Evolutionary conservation across 2,329 filamentous ascomycete species (phyloP).

Genomic region (Rhynchosporium secalis): DNA sequence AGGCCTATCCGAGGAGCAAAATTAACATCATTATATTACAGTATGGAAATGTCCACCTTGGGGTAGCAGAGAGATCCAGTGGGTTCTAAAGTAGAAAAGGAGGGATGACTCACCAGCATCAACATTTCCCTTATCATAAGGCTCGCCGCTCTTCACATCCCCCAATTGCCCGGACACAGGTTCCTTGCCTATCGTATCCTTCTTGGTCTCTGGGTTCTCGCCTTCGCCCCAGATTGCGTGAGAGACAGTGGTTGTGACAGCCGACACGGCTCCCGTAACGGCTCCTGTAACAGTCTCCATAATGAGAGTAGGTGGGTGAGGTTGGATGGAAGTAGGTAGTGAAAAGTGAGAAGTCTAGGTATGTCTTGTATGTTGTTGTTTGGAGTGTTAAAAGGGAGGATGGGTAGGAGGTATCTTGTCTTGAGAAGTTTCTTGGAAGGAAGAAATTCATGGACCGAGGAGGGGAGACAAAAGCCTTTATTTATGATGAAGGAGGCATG

Average conservation of each 20-base stretch:
- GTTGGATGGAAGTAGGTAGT: neutral
- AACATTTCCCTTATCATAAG: slow-evolving; percentile 78
- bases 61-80: neutral
- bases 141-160: slow-evolving; percentile 65
- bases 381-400: too few relatives aligned
- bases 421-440: too few relatives aligned
- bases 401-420: too few relatives aligned
- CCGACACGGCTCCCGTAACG: slow-evolving; percentile 42
- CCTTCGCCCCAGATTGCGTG: slow-evolving; percentile 47
- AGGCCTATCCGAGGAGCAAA: neutral
- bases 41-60: neutral
- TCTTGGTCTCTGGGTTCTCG: slow-evolving; percentile 20
- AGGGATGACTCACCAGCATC: slow-evolving; percentile 42
- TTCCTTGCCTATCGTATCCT: slow-evolving; percentile 50
- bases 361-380: too few relatives aligned
- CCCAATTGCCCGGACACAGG: slow-evolving; percentile 72
- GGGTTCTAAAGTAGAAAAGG: neutral
- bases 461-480: neutral
- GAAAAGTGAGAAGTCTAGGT: neutral
- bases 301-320: slow-evolving; percentile 9
- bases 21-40: too few relatives aligned
- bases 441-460: too few relatives aligned
- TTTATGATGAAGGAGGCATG: neutral
- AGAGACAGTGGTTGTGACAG: slow-evolving; percentile 23
- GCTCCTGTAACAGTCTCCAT: slow-evolving; percentile 68